These are phyloP conservation scores for Geotrichum aggregatum DNA, from an alignment of 1,139 yeast species.

Conservation along the genomic window DNA sequence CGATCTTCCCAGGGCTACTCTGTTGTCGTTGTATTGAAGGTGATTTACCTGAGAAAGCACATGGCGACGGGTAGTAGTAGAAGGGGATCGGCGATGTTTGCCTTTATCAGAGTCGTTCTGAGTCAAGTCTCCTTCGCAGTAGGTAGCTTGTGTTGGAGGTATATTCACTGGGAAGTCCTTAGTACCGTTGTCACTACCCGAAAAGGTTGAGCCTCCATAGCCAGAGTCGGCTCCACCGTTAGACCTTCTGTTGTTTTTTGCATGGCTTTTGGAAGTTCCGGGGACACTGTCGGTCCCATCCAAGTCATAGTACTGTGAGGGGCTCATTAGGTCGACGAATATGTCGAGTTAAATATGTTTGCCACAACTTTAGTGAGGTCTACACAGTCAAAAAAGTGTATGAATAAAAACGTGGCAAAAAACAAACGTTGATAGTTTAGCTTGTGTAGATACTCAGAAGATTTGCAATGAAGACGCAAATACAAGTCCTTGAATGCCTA, in stretches of 20 bases:
- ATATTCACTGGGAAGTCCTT: neutral
- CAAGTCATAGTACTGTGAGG: conserved; percentile 3
- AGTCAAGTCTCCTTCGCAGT: conserved; percentile 17
- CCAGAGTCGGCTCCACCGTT: conserved; percentile 27
- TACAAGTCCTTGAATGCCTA: too few relatives aligned
- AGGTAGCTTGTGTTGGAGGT: conserved; percentile 18
- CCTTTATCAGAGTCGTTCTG: conserved; percentile 9
- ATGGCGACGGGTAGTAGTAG: conserved; percentile 31
- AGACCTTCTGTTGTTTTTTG: conserved; percentile 3
- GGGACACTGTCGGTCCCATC: conserved; percentile 22
- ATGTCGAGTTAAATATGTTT: neutral
- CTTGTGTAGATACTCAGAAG: too few relatives aligned
- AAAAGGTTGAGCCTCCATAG: conserved; percentile 28
- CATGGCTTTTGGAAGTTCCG: conserved; percentile 22
- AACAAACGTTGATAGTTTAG: too few relatives aligned
- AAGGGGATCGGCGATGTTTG: conserved; percentile 28
- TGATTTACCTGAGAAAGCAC: conserved; percentile 53
- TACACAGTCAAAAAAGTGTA: too few relatives aligned
- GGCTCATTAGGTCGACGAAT: conserved; percentile 4
- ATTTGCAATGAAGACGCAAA: too few relatives aligned
- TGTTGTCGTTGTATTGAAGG: conserved; percentile 63
- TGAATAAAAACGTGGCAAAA: too few relatives aligned
- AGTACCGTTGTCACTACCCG: conserved; percentile 13
- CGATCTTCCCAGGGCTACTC: conserved; percentile 57
- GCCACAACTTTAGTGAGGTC: conserved; percentile 5